These are phyloP conservation scores for Sordaria brevicollis DNA, from an alignment of 495 filamentous ascomycete species.

Conservation along the genomic window DNA sequence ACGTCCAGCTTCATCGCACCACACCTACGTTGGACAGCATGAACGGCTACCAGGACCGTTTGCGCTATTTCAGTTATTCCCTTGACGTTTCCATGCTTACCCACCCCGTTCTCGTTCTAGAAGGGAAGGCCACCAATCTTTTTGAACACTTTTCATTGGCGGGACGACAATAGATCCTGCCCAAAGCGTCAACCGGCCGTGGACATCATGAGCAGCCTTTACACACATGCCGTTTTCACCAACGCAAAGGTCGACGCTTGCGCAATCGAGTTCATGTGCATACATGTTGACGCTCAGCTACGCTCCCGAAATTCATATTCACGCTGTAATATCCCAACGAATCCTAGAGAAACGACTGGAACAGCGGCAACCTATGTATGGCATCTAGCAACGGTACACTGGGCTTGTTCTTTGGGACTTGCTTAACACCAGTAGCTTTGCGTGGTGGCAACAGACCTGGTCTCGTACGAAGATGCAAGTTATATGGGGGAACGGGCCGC, in stretches of 20 bases:
- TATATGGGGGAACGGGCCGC: neutral
- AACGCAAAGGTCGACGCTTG: neutral
- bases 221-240: neutral
- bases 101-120: neutral
- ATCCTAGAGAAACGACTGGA: too few relatives aligned
- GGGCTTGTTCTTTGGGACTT: neutral
- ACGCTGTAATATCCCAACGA: neutral
- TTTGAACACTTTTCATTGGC: neutral
- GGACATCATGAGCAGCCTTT: neutral
- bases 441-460: neutral
- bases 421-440: neutral
- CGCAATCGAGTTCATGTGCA: neutral
- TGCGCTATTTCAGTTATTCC: neutral
- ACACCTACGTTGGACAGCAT: neutral
- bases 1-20: neutral
- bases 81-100: neutral
- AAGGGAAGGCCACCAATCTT: neutral
- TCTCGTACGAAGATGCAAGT: neutral
- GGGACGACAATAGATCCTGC: neutral
- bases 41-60: neutral
- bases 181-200: neutral
- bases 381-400: neutral
- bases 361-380: too few relatives aligned
- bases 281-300: neutral
- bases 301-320: neutral